Evolutionary conservation across 805 yeast species (phyloP), one percentile per base, ranked within the genome.

Genomic region (Saturnispora ahearnii): DNA sequence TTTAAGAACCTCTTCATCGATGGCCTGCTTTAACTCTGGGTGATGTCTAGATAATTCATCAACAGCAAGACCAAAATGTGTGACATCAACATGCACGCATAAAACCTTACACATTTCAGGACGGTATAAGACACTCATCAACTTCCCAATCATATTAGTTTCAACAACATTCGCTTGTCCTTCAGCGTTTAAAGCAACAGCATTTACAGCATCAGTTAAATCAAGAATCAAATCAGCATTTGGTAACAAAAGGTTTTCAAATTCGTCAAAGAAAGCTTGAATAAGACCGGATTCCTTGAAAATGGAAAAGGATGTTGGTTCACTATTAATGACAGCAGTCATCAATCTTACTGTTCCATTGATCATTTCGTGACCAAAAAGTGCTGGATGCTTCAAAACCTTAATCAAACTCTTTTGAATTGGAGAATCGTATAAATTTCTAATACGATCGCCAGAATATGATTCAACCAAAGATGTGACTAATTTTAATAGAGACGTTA

Each of bases 1-100:
- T 0, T 59, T 56, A 2, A 70, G 65, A 44, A 81, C 66, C 46
- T 78, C 77, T 3, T 70, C 64, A 46, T 78, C 64, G 22, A 89
- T 78, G 0, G 66, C 59, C 0, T 84, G 81, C 45, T 84, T 80
- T 52, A 88, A 69, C 2, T 75, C 79, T 1, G 95, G 87, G 59
- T 86, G 87, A 60, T 90, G 96, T 59, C 96, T 76, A 2, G 86
- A 81, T 44, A 89, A 66, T 56, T 87, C 95, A 60, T 89, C 96
- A 57, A 89, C 73, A 0, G 83, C 73, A 28, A 76, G 69, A 1
- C 95, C 96, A 15, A 87, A 61, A 30, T 73, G 72, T 12, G 74
- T 70, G 1, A 80, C 72, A 57, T 72, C 72, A 46, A 79, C 86
- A 32, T 75, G 72, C 48, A 68, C 67, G 3, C 79, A 72, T 49